These are phyloP conservation scores for Talaromyces atroroseus DNA, from an alignment of 2,329 filamentous ascomycete genomes.

Conservation along the genomic window DNA sequence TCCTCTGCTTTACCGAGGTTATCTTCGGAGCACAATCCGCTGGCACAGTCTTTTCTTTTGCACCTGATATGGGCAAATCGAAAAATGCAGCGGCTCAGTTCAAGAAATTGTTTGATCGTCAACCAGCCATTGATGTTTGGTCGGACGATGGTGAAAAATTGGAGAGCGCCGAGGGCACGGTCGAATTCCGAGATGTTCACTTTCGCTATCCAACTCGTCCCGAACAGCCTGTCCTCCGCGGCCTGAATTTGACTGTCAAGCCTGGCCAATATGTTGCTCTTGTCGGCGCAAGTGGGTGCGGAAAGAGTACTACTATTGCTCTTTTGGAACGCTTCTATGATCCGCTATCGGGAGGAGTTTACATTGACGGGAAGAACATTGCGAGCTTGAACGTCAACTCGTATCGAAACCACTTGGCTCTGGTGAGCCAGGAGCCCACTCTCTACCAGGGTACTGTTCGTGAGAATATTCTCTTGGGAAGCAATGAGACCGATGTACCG, in stretches of 20 bases:
- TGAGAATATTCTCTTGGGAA: constrained; percentile 83
- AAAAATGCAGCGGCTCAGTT: constrained; percentile 76
- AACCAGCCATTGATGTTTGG: constrained; percentile 79
- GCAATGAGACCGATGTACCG: constrained; percentile 58
- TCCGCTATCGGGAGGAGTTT: constrained; percentile 71
- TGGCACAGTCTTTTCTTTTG: constrained; percentile 82
- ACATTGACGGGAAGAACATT: constrained; percentile 78
- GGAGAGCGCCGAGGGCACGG: constrained; percentile 61
- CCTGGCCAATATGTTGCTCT: constrained; percentile 58
- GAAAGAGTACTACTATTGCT: constrained; percentile 89
- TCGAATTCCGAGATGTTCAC: constrained; percentile 89
- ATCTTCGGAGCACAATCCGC: constrained; percentile 91
- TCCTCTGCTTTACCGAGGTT: constrained; percentile 79
- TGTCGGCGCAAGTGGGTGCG: constrained; percentile 89
- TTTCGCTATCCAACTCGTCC: constrained; percentile 90
- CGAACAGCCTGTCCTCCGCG: constrained; percentile 85
- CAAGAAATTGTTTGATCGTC: constrained; percentile 73
- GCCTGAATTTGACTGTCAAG: constrained; percentile 56
- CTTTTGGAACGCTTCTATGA: constrained; percentile 94
- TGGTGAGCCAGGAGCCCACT: constrained; percentile 92
- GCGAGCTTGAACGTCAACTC: constrained; percentile 74
- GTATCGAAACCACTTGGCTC: constrained; percentile 75
- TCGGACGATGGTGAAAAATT: constrained; percentile 61
- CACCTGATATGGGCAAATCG: constrained; percentile 89
- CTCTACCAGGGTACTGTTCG: constrained; percentile 87